Base-by-base conservation (phyloP, 1,284 basidiomycete genomes). In the Phellopilus nigrolimitatus region DNA sequence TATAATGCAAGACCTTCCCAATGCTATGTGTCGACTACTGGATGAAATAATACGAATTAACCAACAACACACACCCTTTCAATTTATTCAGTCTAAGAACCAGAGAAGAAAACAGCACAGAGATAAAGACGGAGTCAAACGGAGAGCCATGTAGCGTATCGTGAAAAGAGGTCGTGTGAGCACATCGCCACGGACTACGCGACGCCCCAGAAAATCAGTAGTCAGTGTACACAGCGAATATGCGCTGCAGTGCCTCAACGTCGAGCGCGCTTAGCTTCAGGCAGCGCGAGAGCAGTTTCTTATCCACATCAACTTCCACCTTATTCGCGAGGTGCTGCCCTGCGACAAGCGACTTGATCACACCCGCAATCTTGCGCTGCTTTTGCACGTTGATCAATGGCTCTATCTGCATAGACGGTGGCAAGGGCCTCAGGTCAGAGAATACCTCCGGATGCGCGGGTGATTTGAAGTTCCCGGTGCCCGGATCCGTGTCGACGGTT, bases 361-460 rank as follows among this genome's bases (percentile, higher is more conserved):
- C 80, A 6, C 75, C 76, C 4, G 91, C 88, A 47, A 90, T 85
- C 57, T 82, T 68, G 24, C 91, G 80, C 62, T 91, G 88, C 67
- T 93, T 92, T 66, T 92, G 88, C 3, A 93, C 80, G 64, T 92
- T 93, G 68, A 93, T 87, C 50, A 93, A 69, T 1, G 89, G 89
- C 57, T 89, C 85, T n/a, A 93, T 76, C 56, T 83, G 78, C 70
- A 91, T 82, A n/a, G 75, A 75, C 0, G 77, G 63, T 0, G 88
- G 88, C 8, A 91, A 75, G 1, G 84, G 77, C 2, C 79, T 73
- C 3, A 91, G 74, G 13, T 81, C 72, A 1, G 77, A 73, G 64
- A 91, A 91, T 12, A 89, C 83, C 57, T 88, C 84, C 0, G 88
- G 86, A 58, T 84, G 82, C 19, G 80, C 76, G 1, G 80, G 83